Conservation (phyloP, 1,284 basidiomycete species). For the Fistulinella staudtii region DNA sequence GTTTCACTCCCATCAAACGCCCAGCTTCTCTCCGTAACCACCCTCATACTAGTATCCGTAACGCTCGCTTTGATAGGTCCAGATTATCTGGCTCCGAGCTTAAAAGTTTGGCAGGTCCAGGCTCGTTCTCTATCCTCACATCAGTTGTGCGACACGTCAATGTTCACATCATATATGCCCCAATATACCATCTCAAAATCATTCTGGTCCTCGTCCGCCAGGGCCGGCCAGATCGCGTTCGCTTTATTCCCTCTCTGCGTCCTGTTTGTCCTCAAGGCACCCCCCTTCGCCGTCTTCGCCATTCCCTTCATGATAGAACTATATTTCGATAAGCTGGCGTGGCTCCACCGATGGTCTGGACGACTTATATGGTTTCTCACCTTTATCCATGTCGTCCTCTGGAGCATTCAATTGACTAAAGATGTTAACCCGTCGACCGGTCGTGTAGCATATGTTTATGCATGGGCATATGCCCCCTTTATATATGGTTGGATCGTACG, state of each 20-base stretch:
- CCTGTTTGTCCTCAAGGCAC: slow-evolving; percentile 75
- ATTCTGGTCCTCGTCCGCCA: slow-evolving; percentile 74
- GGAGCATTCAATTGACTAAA: slow-evolving; percentile 68
- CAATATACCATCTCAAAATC: slow-evolving; percentile 67
- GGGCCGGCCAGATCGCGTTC: slow-evolving; percentile 76
- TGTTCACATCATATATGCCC: slow-evolving; percentile 39
- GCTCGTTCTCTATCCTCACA: slow-evolving; percentile 5
- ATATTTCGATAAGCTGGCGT: slow-evolving; percentile 74
- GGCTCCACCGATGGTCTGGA: slow-evolving; percentile 71
- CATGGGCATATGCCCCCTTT: slow-evolving; percentile 69
- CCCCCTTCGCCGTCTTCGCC: slow-evolving; percentile 80
- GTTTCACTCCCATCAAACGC: slow-evolving; percentile 59
- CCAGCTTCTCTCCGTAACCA: slow-evolving; percentile 46
- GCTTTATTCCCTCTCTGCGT: slow-evolving; percentile 75
- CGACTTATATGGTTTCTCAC: slow-evolving; percentile 72
- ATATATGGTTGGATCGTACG: slow-evolving; percentile 70
- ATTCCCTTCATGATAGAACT: slow-evolving; percentile 64
- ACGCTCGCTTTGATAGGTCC: slow-evolving; percentile 60
- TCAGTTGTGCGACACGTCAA: slow-evolving; percentile 24
- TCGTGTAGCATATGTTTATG: slow-evolving; percentile 55
- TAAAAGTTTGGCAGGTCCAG: slow-evolving; percentile 42
- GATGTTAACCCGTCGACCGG: slow-evolving; percentile 51
- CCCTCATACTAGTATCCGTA: slow-evolving; percentile 43
- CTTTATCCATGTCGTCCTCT: slow-evolving; percentile 66
- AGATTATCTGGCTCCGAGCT: slow-evolving; percentile 67